Base-by-base conservation (phyloP, 768 basidiomycete genomes). In the Hygrophoropsis aurantiaca region DNA sequence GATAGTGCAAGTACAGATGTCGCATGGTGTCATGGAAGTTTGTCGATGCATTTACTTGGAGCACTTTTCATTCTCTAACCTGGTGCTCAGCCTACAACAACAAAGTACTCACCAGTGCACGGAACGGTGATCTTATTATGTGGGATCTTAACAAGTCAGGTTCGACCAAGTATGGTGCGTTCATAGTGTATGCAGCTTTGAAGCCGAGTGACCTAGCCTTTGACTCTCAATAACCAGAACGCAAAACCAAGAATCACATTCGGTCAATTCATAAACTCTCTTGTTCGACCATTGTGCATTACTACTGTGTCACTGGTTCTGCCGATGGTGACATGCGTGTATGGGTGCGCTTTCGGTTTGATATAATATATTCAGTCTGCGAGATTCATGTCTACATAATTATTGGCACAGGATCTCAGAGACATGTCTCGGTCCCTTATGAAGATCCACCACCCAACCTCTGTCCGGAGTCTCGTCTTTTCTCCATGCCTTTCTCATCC, bases 41-140 rank as follows among this genome's bases (percentile, higher is more conserved):
- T 46, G 80, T 71, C 26, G n/a, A 18, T 18, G n/a, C 16, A 13
- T 45, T 20, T 30, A 21, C 7, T 46, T 43, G 23, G 27, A 27
- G 33, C 21, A 1, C 34, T 34, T 6, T 38, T 35, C 19, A 9
- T n/a, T 42, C 46, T 21, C 58, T 35, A 42, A 38, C n/a, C 40
- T 50, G 16, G 32, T 9, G 16, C 35, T 13, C 51, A 90, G 88
- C 64, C 10, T 88, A 81, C 66, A 81, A 71, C 60, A 81, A 83
- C 63, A 91, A 90, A 67, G 79, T 90, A 40, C 63, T 91, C 18
- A 90, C 89, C 3, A 88, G 87, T 57, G 86, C 86, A 2, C 71
- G 85, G 13, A 90, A 89, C 52, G 89, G 89, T 1, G 89, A 90
- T 44, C 75, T 91, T 30, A 85, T 90, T 24, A 79, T 90, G 74